Base-by-base conservation (phyloP, 805 yeast genomes). In the Candida loeiensis region DNA sequence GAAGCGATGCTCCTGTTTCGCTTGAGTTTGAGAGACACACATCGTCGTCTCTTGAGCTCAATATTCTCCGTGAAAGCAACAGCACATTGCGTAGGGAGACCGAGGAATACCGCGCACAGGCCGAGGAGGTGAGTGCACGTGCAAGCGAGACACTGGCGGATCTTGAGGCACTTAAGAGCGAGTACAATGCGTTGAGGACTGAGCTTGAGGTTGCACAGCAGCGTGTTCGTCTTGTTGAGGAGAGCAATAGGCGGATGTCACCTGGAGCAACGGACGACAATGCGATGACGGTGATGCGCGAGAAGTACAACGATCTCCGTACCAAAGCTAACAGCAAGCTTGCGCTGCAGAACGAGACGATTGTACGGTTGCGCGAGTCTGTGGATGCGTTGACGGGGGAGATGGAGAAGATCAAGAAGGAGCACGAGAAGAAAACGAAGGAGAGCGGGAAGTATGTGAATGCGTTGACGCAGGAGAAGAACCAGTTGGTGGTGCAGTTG, bases 41-140 rank as follows among this genome's bases (percentile, higher is more conserved):
- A 25, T 25, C 27, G 4, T 25, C 27, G n/a, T 14, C 33, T 4
- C 21, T 30, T 6, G 33, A 82, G 46, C 57, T 84, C 56, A 79
- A 76, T 48, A 63, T 82, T 18, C 58, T 84, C 40, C 69, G 85
- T 38, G 91, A 84, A 56, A 81, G 87, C 49, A 84, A 84, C 50
- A 63, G 70, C 6, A 75, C 85, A 2, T 65, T 84, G 47, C 71
- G 90, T 37, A 65, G 66, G 40, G 86, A 81, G 39, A 61, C 69
- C 40, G 45, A 44, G 13, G 43, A 38, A 11, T 56, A 53, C 29
- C 33, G 50, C 12, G 47, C 51, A 19, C 53, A 45, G 17, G 45
- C 66, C 27, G 41, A 45, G 29, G 57, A 56, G 5, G 63, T 82
- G 28, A 77, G 77, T 50, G 35, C 45, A 2, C 60, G 71, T 45